Evolutionary conservation across 768 basidiomycete genomes (phyloP).

Genomic region (Mycena venus): DNA sequence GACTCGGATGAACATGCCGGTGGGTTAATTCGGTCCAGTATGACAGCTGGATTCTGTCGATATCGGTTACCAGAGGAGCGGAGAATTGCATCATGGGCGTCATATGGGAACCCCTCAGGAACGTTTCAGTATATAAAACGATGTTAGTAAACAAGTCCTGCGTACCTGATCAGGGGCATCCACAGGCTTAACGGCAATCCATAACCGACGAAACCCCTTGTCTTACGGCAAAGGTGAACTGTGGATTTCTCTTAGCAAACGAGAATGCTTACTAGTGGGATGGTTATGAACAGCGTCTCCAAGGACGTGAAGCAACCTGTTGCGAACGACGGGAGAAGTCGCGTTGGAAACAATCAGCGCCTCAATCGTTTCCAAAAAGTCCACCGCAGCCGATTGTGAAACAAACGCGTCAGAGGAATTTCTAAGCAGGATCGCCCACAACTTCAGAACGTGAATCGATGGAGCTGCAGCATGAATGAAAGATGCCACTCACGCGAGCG

Average conservation of each 20-base stretch:
- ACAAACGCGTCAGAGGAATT: constrained; percentile 31
- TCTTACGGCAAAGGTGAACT: background rate
- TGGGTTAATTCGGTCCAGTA: no score
- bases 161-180: constrained; percentile 11
- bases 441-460: background rate
- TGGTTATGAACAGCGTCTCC: constrained; percentile 27
- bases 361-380: constrained; percentile 24
- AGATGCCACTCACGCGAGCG: constrained; percentile 17
- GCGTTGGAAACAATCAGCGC: background rate
- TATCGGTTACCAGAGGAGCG: background rate
- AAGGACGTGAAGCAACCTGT: constrained; percentile 25
- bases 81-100: constrained; percentile 23
- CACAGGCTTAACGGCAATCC: constrained; percentile 16
- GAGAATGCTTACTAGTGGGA: constrained; percentile 12
- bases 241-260: background rate
- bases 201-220: constrained; percentile 4
- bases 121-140: background rate
- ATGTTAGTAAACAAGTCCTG: background rate
- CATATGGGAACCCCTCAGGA: constrained; percentile 21
- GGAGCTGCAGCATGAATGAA: background rate
- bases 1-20: no score
- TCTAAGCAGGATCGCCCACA: constrained; percentile 30
- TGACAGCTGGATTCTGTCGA: no score
- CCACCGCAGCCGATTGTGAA: constrained; percentile 23
- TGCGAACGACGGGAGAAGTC: constrained; percentile 18